Evolutionary conservation across 805 yeast genomes (phyloP), one percentile per base, ranked within the genome.

Genomic region (Candida vartiovaarae): DNA sequence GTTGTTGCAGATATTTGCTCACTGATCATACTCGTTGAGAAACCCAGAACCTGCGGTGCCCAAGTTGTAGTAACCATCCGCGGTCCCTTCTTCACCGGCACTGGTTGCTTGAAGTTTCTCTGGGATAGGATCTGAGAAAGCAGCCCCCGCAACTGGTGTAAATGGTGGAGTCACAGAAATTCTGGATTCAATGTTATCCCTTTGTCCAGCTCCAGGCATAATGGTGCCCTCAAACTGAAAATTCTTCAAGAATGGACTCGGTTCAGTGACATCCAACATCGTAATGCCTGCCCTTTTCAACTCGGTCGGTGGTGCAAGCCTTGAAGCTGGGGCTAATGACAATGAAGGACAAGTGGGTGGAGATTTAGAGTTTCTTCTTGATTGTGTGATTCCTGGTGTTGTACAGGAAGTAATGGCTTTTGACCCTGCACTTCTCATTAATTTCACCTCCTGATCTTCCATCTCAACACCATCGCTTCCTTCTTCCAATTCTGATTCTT

Each of bases 1-100:
- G 20, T 15, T 15, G 20, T 15, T 15, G 20, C 20, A 2, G 20
- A 15, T 15, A n/a, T 24, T 7, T 10, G 32, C 38, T 24, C 30
- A 26, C n/a, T 8, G 24, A 7, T 41, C 40, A 31, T 53, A 48
- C 3, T 39, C 45, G 28, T 48, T 45, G 31, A 55, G 44, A 34
- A 57, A 50, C 0, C 55, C 54, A 3, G 59, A 52, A 5, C 40
- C 41, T 4, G 40, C 42, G 5, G 43, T 15, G 3, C 40, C 34
- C 24, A 45, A 6, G 39, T 42, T 48, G 43, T 57, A 55, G 32
- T 55, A 56, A 8, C 53, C 57, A 4, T 32, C 50, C 45, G 20
- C 41, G 46, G 30, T 41, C 32, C 10, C 2, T 29, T 15, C 20
- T 15, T 15, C 20, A 15, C 20, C 20, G 20, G 20, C 20, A 15